A percentile compares a stretch with the other conserved stretches of the same genome.
Conservation (phyloP, 352 stramenopile species). For the Phytophthora quininea region DNA sequence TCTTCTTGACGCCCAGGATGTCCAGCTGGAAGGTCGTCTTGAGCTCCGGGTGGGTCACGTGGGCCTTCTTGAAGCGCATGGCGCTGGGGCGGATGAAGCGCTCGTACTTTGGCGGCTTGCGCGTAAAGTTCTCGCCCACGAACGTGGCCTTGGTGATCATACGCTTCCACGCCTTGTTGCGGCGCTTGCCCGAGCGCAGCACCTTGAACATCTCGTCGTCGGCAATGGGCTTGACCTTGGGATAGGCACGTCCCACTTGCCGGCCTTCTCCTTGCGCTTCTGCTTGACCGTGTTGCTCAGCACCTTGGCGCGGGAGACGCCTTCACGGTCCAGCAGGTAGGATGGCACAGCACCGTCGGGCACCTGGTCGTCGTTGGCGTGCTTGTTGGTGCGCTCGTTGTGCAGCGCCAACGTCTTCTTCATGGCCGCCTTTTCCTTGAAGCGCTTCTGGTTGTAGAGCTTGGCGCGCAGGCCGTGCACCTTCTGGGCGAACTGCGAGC, state of each 20-base stretch:
- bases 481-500: slow-evolving; percentile 98
- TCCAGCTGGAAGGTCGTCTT: slow-evolving; percentile 99
- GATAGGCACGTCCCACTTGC: slow-evolving; percentile 99
- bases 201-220: slow-evolving; percentile 99
- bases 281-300: slow-evolving; percentile 99
- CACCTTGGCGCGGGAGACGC: slow-evolving; percentile 98
- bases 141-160: slow-evolving; percentile 96
- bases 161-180: slow-evolving; percentile 92
- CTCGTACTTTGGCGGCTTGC: slow-evolving; percentile 99
- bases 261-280: slow-evolving; percentile 99
- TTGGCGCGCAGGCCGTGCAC: slow-evolving; percentile 98
- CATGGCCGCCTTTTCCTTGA: slow-evolving; percentile 99
- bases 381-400: slow-evolving; percentile 99
- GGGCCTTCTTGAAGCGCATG: slow-evolving; percentile 99
- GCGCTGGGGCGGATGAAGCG: slow-evolving; percentile 99
- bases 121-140: slow-evolving; percentile 99
- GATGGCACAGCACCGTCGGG: slow-evolving; percentile 97
- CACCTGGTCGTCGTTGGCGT: slow-evolving; percentile 97
- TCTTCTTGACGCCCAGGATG: slow-evolving; percentile 99
- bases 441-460: slow-evolving; percentile 99
- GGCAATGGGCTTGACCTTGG: slow-evolving; percentile 98
- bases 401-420: slow-evolving; percentile 99
- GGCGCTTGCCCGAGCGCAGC: slow-evolving; percentile 96
- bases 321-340: slow-evolving; percentile 99
- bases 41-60: slow-evolving; percentile 99